These are phyloP conservation scores for Raddia distichophylla DNA, from an alignment of 176 grass and related monocot genomes.

Conservation along the genomic window DNA sequence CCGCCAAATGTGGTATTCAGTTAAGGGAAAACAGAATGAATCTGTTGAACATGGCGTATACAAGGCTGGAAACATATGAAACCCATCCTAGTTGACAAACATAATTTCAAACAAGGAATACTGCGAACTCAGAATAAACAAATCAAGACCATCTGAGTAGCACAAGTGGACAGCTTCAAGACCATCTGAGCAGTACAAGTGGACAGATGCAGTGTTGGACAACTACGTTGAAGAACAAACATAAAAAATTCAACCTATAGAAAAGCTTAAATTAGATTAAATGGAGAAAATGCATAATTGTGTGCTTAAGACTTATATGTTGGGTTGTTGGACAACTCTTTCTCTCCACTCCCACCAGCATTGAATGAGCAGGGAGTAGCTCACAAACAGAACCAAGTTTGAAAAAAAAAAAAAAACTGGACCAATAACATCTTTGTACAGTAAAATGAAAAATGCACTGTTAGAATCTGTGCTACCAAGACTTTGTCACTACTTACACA, in stretches of 20 bases:
- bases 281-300: background rate
- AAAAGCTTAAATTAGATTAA: slow-evolving; percentile 16
- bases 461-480: slow-evolving; percentile 15
- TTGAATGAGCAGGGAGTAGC: slow-evolving; percentile 25
- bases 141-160: slow-evolving; percentile 13
- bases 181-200: slow-evolving; percentile 10
- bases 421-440: slow-evolving; percentile 4
- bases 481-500: slow-evolving; percentile 27
- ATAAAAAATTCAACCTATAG: background rate
- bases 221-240: background rate
- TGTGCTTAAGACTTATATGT: slow-evolving; percentile 10
- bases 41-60: slow-evolving; percentile 9
- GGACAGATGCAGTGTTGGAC: background rate
- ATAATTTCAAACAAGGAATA: slow-evolving; percentile 27
- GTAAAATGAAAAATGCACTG: background rate
- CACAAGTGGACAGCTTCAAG: slow-evolving; percentile 2
- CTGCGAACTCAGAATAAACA: background rate
- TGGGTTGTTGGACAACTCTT: slow-evolving; percentile 46
- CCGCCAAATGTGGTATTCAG: background rate
- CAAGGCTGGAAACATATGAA: slow-evolving; percentile 29
- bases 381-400: slow-evolving; percentile 34
- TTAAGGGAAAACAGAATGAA: slow-evolving; percentile 23
- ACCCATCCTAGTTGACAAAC: slow-evolving; percentile 30
- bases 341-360: slow-evolving; percentile 19
- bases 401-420: slow-evolving; percentile 17